Conservation (phyloP, 768 basidiomycete genomes). For the Tulasnella sp. region DNA sequence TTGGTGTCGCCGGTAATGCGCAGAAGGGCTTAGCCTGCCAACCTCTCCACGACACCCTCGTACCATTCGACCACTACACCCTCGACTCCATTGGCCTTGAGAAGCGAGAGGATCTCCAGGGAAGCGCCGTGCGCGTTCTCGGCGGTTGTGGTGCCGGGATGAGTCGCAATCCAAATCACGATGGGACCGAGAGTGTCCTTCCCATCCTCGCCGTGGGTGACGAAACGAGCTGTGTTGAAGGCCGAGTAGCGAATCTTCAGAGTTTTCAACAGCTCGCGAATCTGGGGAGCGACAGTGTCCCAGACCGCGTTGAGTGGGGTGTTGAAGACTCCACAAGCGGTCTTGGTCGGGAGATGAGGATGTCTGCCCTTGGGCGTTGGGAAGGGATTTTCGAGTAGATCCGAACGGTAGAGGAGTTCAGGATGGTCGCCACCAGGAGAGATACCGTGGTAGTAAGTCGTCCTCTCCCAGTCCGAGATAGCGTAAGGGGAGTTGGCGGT, state of each 20-base stretch:
- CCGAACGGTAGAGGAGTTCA: constrained; percentile 29
- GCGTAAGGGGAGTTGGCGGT: constrained; percentile 19
- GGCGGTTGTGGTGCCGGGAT: constrained; percentile 29
- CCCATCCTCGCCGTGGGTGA: constrained; percentile 24
- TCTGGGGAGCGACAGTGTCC: constrained; percentile 31
- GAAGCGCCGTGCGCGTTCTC: constrained; percentile 30
- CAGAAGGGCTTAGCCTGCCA: constrained; percentile 22
- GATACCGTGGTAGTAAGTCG: constrained; percentile 29
- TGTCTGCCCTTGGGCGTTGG: constrained; percentile 22
- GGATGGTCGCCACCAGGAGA: constrained; percentile 28
- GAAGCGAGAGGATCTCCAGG: constrained; percentile 29
- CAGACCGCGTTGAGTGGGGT: constrained; percentile 34
- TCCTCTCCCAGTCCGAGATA: constrained; percentile 25
- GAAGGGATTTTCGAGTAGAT: constrained; percentile 25
- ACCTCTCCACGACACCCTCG: constrained; percentile 26
- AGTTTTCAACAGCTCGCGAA: constrained; percentile 28
- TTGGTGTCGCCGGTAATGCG: constrained; percentile 18
- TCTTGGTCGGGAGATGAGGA: constrained; percentile 29
- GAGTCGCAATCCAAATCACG: constrained; percentile 31
- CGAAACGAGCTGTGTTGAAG: constrained; percentile 29
- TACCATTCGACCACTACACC: constrained; percentile 32
- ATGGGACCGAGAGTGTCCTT: constrained; percentile 29
- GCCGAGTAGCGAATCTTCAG: constrained; percentile 24
- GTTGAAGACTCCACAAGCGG: constrained; percentile 29
- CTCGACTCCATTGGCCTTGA: constrained; percentile 25